Percentiles rank a stretch among this genome's conserved stretches.
phyloP scores from a whole-genome alignment of 2,329 filamentous ascomycete species.

The Aureobasidium sp. region DNA sequence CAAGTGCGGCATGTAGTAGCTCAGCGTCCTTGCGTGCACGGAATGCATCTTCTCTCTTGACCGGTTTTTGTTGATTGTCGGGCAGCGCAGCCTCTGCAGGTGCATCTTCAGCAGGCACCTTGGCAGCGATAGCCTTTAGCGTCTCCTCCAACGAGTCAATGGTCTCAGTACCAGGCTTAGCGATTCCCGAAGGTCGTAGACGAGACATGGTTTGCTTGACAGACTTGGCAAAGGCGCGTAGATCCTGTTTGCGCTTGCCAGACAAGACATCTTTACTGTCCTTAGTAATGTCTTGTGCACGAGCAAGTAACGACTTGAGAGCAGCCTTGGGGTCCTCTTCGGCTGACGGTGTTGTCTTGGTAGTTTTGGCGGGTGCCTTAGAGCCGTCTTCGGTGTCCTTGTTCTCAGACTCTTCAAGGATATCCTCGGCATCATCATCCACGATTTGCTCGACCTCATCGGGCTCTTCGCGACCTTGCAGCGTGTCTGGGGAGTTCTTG shows the following conservation, averaged over 20 bases:
- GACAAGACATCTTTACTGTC: slow-evolving; percentile 48
- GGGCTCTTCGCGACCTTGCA: slow-evolving; percentile 18
- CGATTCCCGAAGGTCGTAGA: slow-evolving; percentile 29
- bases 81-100: slow-evolving; percentile 14
- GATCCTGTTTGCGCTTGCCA: slow-evolving; percentile 66
- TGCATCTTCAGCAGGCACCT: slow-evolving; percentile 37
- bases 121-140: slow-evolving; percentile 33
- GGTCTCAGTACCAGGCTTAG: slow-evolving; percentile 20
- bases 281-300: slow-evolving; percentile 55
- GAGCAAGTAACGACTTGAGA: slow-evolving; percentile 49
- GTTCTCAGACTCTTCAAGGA: slow-evolving; percentile 19
- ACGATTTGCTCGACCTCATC: slow-evolving; percentile 15
- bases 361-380: slow-evolving; percentile 21
- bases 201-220: slow-evolving; percentile 58
- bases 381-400: slow-evolving; percentile 22
- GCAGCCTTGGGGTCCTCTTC: slow-evolving; percentile 35
- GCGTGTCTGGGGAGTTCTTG: slow-evolving; percentile 21
- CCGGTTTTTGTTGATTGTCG: slow-evolving; percentile 22
- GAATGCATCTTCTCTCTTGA: slow-evolving; percentile 40
- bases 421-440: slow-evolving; percentile 10
- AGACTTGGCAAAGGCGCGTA: slow-evolving; percentile 64
- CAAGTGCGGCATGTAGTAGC: slow-evolving; percentile 51
- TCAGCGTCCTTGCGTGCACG: slow-evolving; percentile 51
- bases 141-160: slow-evolving; percentile 30
- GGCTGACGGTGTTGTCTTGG: slow-evolving; percentile 34